These are phyloP conservation scores for Vaccinium vitisidaea DNA, from an alignment of 148 eudicot species.

Conservation along the genomic window DNA sequence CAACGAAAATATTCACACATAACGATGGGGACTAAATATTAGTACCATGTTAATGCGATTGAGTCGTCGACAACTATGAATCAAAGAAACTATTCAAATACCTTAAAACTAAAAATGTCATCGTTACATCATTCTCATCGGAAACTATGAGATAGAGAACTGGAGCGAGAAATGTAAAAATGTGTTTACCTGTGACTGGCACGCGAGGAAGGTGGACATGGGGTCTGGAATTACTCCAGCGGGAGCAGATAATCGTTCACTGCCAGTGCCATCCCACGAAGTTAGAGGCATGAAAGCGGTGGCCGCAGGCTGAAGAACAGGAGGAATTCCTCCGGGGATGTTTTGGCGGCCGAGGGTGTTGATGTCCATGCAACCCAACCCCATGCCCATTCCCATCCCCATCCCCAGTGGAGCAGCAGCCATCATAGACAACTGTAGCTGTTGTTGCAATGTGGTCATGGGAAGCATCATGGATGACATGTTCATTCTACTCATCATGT, in stretches of 20 bases:
- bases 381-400: conserved; percentile 56
- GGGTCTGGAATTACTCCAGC: conserved; percentile 39
- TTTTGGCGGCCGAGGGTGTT: conserved; percentile 36
- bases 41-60: too few species aligned
- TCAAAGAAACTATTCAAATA: too few species aligned
- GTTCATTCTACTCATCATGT: conserved; percentile 61
- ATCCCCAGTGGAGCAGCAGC: conserved; percentile 35
- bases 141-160: too few species aligned
- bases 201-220: conserved; percentile 51
- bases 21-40: too few species aligned
- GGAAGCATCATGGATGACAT: conserved; percentile 72
- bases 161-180: background rate
- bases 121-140: too few species aligned
- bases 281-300: conserved; percentile 40
- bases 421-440: conserved; percentile 79
- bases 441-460: conserved; percentile 59
- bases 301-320: conserved; percentile 31
- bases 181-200: conserved; percentile 49
- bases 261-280: conserved; percentile 42
- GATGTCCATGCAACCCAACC: conserved; percentile 47
- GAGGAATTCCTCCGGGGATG: conserved; percentile 30
- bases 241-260: conserved; percentile 26
- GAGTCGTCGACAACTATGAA: too few species aligned
- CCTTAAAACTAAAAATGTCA: too few species aligned
- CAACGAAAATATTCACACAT: too few species aligned